Percentiles rank a stretch among this genome's conserved stretches.
Evolutionary conservation across 2,329 filamentous ascomycete genomes (phyloP).

Genomic region (Clonostachys rosea): DNA sequence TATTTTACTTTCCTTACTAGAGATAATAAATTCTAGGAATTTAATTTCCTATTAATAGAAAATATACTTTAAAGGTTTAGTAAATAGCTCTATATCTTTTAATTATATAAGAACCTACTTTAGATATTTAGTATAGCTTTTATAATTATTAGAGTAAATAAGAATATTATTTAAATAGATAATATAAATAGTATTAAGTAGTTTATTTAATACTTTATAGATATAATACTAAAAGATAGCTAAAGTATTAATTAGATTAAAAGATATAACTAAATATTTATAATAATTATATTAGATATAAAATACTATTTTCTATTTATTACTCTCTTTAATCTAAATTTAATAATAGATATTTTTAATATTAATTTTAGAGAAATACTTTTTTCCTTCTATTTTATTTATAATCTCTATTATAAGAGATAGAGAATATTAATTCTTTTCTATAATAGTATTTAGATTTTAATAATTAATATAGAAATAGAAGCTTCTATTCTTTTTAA

Average conservation of each 20-base stretch:
- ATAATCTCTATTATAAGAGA: neutral
- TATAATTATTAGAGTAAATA: neutral
- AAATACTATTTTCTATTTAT: neutral
- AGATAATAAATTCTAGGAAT: neutral
- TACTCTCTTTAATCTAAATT: neutral
- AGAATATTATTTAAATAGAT: neutral
- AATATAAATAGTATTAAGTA: too few relatives aligned
- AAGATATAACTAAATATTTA: neutral
- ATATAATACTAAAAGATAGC: neutral
- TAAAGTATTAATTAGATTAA: neutral
- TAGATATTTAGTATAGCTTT: neutral
- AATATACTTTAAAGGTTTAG: neutral
- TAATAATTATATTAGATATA: conserved; percentile 1
- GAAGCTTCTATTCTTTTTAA: neutral
- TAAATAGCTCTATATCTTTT: neutral
- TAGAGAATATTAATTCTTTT: neutral
- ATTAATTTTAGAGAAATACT: neutral
- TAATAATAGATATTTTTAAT: conserved; percentile 1
- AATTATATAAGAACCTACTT: neutral
- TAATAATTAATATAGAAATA: neutral
- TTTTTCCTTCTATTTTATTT: neutral
- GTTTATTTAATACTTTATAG: neutral
- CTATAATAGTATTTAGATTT: conserved; percentile 1
- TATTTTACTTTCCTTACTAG: neutral
- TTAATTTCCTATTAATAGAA: neutral